phyloP scores from a whole-genome alignment of 2,329 filamentous ascomycete species.

The Magnaporthales sp. region DNA sequence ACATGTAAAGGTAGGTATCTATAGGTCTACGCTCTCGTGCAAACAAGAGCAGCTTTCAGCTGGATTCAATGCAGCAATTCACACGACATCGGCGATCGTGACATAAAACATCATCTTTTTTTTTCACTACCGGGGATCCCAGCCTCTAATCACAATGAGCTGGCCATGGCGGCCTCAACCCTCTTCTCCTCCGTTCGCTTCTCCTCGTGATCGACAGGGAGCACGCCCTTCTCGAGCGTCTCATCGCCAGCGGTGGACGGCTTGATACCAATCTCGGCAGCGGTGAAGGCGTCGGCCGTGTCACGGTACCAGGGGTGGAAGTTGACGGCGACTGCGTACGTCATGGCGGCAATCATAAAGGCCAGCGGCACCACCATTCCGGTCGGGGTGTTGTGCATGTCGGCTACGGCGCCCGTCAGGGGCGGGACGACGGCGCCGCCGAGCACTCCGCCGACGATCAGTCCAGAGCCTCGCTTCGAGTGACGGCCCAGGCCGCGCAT shows the following conservation, averaged over 20 bases:
- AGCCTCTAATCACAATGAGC: not conserved
- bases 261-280: slow-evolving; percentile 30
- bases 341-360: slow-evolving; percentile 48
- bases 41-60: not conserved
- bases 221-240: not conserved
- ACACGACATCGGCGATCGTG: not conserved
- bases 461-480: slow-evolving; percentile 68
- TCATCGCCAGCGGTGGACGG: not conserved
- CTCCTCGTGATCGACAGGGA: not conserved
- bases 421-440: slow-evolving; percentile 70
- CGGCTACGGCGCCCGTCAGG: slow-evolving; percentile 59
- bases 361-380: slow-evolving; percentile 58
- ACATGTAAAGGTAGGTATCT: not conserved
- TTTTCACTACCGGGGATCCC: not conserved
- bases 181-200: slow-evolving; percentile 1
- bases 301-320: slow-evolving; percentile 55
- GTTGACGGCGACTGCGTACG: slow-evolving; percentile 54
- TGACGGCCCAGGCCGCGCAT: slow-evolving; percentile 69
- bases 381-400: slow-evolving; percentile 48
- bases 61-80: not conserved
- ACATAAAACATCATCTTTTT: not conserved
- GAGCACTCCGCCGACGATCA: slow-evolving; percentile 60
- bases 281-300: slow-evolving; percentile 50
- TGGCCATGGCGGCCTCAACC: not conserved
- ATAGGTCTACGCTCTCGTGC: not conserved